phyloP scores from a whole-genome alignment of 139 green algal species.

The Raphidocelis subcapitata region DNA sequence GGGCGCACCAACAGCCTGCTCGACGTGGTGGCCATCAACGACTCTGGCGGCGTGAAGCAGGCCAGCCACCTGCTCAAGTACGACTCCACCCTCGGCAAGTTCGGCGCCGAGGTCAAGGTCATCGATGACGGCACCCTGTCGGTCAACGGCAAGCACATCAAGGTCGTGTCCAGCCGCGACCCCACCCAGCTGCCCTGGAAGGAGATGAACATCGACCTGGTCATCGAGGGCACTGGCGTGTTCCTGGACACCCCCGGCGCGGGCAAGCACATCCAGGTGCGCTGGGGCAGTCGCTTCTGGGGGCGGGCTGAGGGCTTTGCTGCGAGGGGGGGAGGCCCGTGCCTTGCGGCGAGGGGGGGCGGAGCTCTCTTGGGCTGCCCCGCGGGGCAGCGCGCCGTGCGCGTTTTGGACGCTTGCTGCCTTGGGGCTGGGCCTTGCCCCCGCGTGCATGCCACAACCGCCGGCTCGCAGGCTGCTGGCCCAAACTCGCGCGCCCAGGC shows the following conservation, averaged over 20 bases:
- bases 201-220: constrained; percentile 89
- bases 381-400: too few relatives aligned
- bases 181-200: constrained; percentile 94
- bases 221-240: constrained; percentile 98
- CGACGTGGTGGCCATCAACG: constrained; percentile 95
- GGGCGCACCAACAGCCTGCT: constrained; percentile 74
- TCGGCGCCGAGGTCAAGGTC: constrained; percentile 91
- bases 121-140: constrained; percentile 87
- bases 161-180: constrained; percentile 94
- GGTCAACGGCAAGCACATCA: constrained; percentile 95
- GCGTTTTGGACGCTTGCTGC: too few relatives aligned
- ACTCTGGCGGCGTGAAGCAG: constrained; percentile 96
- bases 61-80: constrained; percentile 99
- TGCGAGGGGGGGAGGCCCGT: not conserved
- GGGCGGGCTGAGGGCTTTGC: not conserved
- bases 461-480: not conserved
- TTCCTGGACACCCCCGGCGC: constrained; percentile 90
- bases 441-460: too few relatives aligned
- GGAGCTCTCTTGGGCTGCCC: too few relatives aligned
- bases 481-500: not conserved
- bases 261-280: constrained; percentile 86
- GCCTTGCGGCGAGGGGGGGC: too few relatives aligned
- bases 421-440: too few relatives aligned
- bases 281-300: not conserved
- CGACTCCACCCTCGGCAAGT: constrained; percentile 97